Evolutionary conservation across 1,284 basidiomycete species (phyloP), one percentile per base, ranked within the genome.

Genomic region (Vanrija humicola): DNA sequence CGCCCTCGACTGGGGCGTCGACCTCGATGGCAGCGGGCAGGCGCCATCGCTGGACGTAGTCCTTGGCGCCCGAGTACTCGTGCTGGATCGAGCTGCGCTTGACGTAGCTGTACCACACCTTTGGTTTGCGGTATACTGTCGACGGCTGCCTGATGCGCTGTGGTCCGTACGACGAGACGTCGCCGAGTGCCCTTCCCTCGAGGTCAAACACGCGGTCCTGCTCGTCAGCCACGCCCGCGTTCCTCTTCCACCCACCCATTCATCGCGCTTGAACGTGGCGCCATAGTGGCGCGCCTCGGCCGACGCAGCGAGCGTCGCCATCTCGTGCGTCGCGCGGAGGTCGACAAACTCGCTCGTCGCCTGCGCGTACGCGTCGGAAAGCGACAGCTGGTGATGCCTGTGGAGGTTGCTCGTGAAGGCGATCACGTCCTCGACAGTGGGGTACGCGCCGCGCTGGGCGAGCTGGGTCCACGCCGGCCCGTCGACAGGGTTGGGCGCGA

Each of bases 291-390:
- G 82, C 12, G 93, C 93, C 77, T 98, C 92, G 63, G 86, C 79
- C 18, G 82, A 81, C 14, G 94, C 92, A 50, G 89, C 84, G 5
- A 82, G 79, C 26, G 83, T 84, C 3, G 90, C 83, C 54, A 90
- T 83, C 67, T 93, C 85, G 64, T 89, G 87, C 72, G 91, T 86
- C 23, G 90, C 86, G 51, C 91, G 86, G 38, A 98, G 81, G 19
- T 88, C 80, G 49, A 89, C 86, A 78, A 92, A 98, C 74, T 96
- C 90, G 14, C 83, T 81, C n/a, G 91, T 82, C 21, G 90, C 86
- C 18, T 80, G 78, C 5, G 81, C 79, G 74, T 98, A 98, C 5
- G 95, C 94, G 40, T 86, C 78, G 0, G 88, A 85, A 42, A 97
- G 79, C 1, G 90, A 82, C 25, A 86, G 58, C 1, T 76, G 65